Conservation (phyloP, 371 early-diverging fungal genomes). For the Catenaria anguillulae region DNA sequence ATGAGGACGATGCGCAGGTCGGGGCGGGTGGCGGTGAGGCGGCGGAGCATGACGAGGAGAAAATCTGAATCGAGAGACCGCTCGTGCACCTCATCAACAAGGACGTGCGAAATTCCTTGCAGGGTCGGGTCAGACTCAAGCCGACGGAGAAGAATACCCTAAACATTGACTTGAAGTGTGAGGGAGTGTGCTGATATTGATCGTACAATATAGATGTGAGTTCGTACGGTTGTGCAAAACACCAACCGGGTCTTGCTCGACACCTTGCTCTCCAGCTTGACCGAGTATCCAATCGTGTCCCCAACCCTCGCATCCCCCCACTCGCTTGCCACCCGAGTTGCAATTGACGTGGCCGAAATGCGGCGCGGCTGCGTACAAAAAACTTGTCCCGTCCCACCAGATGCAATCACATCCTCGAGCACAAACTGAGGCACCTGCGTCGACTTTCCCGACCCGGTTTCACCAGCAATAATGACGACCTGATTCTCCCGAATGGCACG, state of each 20-base stretch:
- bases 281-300: constrained; percentile 31
- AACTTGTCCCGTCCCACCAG: constrained; percentile 14
- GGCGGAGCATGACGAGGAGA: constrained; percentile 21
- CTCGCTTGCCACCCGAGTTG: constrained; percentile 32
- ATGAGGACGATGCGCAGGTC: constrained; percentile 38
- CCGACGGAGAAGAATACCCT: constrained; percentile 37
- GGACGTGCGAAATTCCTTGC: constrained; percentile 24
- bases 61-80: constrained; percentile 41
- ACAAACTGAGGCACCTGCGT: constrained; percentile 33
- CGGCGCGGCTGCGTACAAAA: constrained; percentile 35
- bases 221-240: constrained; percentile 44
- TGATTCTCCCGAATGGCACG: constrained; percentile 22
- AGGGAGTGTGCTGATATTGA: no score
- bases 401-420: constrained; percentile 22
- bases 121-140: constrained; percentile 24
- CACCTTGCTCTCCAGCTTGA: constrained; percentile 27
- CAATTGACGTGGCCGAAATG: constrained; percentile 40
- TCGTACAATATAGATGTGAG: no score
- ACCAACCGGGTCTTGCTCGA: constrained; percentile 24
- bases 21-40: constrained; percentile 14
- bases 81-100: constrained; percentile 52
- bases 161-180: no score
- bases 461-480: constrained; percentile 29
- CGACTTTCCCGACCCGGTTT: constrained; percentile 26
- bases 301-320: constrained; percentile 17